Evolutionary conservation across 192 early-diverging fungal species (phyloP).

Genomic region (Entomortierella chlamydospora): DNA sequence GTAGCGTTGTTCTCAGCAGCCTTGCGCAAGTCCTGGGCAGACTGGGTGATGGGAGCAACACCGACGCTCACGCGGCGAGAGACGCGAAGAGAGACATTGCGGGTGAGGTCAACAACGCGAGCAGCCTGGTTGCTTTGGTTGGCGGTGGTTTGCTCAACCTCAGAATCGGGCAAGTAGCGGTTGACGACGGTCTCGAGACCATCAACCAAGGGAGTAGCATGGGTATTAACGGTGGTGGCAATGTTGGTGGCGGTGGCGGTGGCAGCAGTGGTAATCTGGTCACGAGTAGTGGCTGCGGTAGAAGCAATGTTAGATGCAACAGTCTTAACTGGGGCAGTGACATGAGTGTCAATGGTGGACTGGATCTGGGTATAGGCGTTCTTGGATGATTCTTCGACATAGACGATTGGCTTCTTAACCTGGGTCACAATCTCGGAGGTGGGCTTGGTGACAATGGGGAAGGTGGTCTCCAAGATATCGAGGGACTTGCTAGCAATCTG

Average conservation of each 20-base stretch:
- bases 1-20: conserved; percentile 48
- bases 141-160: conserved; percentile 28
- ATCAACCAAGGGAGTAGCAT: conserved; percentile 54
- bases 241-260: conserved; percentile 46
- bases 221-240: conserved; percentile 67
- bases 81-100: conserved; percentile 47
- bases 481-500: conserved; percentile 70
- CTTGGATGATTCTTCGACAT: conserved; percentile 47
- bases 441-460: conserved; percentile 70
- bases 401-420: conserved; percentile 59
- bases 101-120: conserved; percentile 51
- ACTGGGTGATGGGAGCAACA: conserved; percentile 40
- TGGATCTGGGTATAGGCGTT: conserved; percentile 60
- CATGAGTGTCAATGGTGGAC: conserved; percentile 53
- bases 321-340: conserved; percentile 67
- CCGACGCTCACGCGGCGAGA: conserved; percentile 41
- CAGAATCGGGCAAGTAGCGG: conserved; percentile 45
- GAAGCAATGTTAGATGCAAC: conserved; percentile 52
- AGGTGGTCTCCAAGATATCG: conserved; percentile 69
- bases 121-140: conserved; percentile 53
- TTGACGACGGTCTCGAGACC: conserved; percentile 49
- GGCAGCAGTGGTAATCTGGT: conserved; percentile 33
- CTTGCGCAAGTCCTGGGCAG: conserved; percentile 39
- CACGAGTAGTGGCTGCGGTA: conserved; percentile 22
- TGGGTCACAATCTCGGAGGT: conserved; percentile 69